phyloP scores from a whole-genome alignment of 805 yeast genomes.

The Yarrowia yakushimensis region DNA sequence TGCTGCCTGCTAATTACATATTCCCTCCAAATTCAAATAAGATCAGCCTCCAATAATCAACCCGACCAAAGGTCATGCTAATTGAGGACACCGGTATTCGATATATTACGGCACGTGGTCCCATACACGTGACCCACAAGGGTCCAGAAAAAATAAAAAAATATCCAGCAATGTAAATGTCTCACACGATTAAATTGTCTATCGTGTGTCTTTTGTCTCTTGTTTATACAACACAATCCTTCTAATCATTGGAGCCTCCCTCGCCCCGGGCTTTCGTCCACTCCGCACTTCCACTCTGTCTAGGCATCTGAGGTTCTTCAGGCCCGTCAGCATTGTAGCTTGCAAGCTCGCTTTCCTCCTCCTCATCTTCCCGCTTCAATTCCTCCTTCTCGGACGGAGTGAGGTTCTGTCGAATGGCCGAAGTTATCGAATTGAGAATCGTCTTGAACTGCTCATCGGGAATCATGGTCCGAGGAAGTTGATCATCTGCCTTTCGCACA shows the following conservation, averaged over 20 bases:
- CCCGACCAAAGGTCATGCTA: no score
- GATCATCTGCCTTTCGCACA: conserved; percentile 44
- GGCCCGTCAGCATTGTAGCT: conserved; percentile 13
- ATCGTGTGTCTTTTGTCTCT: not conserved
- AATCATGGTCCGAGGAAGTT: conserved; percentile 48
- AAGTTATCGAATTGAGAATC: conserved; percentile 42
- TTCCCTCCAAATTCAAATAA: no score
- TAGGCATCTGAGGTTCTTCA: conserved; percentile 41
- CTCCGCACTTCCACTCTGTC: conserved; percentile 71
- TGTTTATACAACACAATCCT: not conserved
- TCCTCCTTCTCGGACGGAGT: conserved; percentile 41
- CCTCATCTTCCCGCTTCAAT: conserved; percentile 40
- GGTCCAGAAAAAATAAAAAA: no score
- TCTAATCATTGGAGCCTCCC: conserved; percentile 44
- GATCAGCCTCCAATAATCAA: no score
- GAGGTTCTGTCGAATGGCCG: conserved; percentile 36
- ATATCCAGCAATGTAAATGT: no score
- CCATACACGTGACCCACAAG: no score
- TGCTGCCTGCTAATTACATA: no score
- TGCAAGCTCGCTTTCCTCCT: conserved; percentile 35
- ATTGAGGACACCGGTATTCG: no score
- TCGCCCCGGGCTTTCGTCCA: conserved; percentile 86
- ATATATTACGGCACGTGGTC: no score
- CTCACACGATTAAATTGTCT: no score
- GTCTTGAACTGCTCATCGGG: conserved; percentile 42